Evolutionary conservation across 768 basidiomycete species (phyloP).

Genomic region (Filobasidium floriforme): DNA sequence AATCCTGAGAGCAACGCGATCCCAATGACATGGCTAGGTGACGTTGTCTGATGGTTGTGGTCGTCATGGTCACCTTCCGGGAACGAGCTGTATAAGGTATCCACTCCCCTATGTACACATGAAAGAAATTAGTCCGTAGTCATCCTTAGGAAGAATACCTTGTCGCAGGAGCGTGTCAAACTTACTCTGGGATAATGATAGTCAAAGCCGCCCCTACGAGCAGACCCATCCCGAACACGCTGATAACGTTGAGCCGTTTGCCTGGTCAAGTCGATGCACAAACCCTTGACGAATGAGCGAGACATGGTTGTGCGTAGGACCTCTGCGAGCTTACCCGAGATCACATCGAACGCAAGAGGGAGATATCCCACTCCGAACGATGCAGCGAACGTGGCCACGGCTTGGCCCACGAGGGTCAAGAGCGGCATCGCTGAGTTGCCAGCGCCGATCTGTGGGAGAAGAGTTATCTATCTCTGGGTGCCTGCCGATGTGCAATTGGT

Average conservation of each 20-base stretch:
- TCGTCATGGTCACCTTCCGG: conserved; percentile 26
- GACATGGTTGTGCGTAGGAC: not conserved
- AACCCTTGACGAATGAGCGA: conserved; percentile 2
- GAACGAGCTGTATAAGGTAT: conserved; percentile 35
- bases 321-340: not conserved
- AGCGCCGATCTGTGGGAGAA: too few species aligned
- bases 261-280: conserved; percentile 25
- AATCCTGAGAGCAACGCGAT: conserved; percentile 40
- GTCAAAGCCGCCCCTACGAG: conserved; percentile 83
- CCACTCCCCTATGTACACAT: conserved; percentile 39
- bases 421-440: not conserved
- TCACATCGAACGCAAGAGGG: conserved; percentile 61
- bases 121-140: conserved; percentile 31
- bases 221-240: conserved; percentile 68
- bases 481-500: too few species aligned
- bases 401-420: conserved; percentile 38
- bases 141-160: not conserved
- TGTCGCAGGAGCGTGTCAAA: conserved; percentile 58
- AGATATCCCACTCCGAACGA: conserved; percentile 62
- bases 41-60: conserved; percentile 27
- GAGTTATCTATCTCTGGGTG: too few species aligned
- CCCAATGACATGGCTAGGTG: conserved; percentile 37
- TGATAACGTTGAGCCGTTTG: conserved; percentile 52
- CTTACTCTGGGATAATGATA: conserved; percentile 88
- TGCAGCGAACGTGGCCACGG: conserved; percentile 41